These are phyloP conservation scores for Bocquillonia castaneifolia DNA, from an alignment of 441 rosid species.

Conservation along the genomic window DNA sequence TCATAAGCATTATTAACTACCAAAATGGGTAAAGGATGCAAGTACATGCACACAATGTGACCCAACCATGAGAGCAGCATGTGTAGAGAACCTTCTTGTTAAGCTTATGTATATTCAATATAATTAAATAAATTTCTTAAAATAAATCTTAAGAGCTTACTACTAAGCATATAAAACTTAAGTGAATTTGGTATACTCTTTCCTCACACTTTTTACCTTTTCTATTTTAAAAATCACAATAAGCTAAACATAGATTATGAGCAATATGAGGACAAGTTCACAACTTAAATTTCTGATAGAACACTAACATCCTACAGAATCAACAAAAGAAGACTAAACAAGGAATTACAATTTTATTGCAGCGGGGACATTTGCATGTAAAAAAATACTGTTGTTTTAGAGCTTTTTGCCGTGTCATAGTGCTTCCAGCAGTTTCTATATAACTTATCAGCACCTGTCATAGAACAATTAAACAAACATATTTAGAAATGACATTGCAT, in stretches of 20 bases:
- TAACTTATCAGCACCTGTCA: constrained; percentile 72
- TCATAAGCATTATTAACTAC: constrained; percentile 20
- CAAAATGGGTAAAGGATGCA: not conserved
- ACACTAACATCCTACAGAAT: not conserved
- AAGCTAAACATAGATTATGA: not conserved
- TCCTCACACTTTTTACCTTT: not conserved
- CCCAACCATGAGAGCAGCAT: not conserved
- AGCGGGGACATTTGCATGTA: constrained; percentile 62
- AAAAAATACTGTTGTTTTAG: constrained; percentile 87
- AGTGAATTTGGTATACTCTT: not conserved
- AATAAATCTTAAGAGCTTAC: not conserved
- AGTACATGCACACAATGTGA: not conserved
- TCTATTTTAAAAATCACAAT: not conserved
- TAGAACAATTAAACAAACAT: constrained; percentile 6
- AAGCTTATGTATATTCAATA: not conserved
- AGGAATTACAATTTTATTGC: constrained; percentile 59
- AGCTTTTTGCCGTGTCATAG: constrained; percentile 74
- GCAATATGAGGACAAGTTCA: not conserved
- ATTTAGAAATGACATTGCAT: constrained; percentile 6
- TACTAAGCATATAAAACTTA: not conserved
- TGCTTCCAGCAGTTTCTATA: constrained; percentile 93
- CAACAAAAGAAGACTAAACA: not conserved
- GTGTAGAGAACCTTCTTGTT: not conserved
- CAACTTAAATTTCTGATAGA: not conserved
- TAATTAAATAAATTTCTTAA: not conserved